A percentile compares a stretch with the other conserved stretches of the same genome.
Conservation (phyloP, 768 basidiomycete genomes). For the Lanmaoa pseudosensibilis region DNA sequence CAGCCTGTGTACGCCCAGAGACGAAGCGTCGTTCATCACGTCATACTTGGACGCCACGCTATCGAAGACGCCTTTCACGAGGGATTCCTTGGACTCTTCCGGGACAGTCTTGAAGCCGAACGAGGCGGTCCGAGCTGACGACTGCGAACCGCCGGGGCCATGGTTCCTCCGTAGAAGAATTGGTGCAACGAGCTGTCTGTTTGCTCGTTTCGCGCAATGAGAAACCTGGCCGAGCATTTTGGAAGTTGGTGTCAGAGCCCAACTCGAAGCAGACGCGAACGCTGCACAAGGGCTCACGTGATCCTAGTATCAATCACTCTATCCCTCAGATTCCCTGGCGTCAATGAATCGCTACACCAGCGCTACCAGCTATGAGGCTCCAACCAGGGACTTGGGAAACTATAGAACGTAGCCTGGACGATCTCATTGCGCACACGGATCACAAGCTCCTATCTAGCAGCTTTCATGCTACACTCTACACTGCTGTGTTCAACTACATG, state of each 20-base stretch:
- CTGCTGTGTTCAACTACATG: not conserved
- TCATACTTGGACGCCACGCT: constrained; percentile 96
- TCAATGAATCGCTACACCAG: not conserved
- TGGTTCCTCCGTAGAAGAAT: constrained; percentile 25
- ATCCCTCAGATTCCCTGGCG: no score
- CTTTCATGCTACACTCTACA: constrained; percentile 1
- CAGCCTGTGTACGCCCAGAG: constrained; percentile 90
- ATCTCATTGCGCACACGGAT: not conserved
- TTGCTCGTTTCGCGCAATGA: constrained; percentile 15
- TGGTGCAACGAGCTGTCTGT: constrained; percentile 10
- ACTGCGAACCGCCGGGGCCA: constrained; percentile 11
- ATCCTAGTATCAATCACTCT: not conserved
- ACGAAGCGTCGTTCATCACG: constrained; percentile 99
- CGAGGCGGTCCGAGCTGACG: constrained; percentile 59
- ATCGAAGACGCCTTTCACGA: constrained; percentile 93
- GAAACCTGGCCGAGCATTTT: constrained; percentile 19
- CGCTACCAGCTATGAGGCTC: not conserved
- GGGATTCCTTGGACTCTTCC: constrained; percentile 80
- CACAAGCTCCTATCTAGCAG: not conserved
- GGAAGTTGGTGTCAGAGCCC: not conserved
- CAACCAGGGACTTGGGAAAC: not conserved
- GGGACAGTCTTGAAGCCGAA: constrained; percentile 93
- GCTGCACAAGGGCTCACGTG: not conserved
- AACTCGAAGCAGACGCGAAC: not conserved
- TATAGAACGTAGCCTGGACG: not conserved